A percentile compares a stretch with the other conserved stretches of the same genome.
Evolutionary conservation across 768 basidiomycete species (phyloP).

Genomic region (Mycena maculata): DNA sequence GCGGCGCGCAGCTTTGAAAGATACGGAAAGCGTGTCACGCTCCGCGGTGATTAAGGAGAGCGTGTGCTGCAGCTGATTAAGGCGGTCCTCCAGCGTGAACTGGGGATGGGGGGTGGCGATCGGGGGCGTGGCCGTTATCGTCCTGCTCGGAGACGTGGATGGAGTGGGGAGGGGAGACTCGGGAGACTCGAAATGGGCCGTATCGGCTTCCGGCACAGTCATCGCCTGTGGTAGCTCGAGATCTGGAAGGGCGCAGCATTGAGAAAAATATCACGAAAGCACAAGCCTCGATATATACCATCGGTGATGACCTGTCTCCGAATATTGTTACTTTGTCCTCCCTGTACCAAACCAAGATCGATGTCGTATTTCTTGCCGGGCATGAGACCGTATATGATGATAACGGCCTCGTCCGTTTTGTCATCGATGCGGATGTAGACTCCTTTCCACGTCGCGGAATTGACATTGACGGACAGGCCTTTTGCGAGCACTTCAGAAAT

Average conservation of each 20-base stretch:
- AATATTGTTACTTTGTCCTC: conserved; percentile 60
- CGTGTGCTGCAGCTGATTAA: conserved; percentile 72
- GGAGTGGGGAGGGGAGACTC: conserved; percentile 52
- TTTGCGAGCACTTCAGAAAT: conserved; percentile 77
- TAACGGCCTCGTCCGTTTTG: conserved; percentile 85
- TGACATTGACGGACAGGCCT: conserved; percentile 84
- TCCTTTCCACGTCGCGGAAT: conserved; percentile 81
- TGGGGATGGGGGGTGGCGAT: conserved; percentile 46
- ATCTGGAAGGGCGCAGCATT: conserved; percentile 15
- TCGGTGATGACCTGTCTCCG: conserved; percentile 78
- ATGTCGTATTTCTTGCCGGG: conserved; percentile 93
- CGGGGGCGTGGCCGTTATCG: conserved; percentile 43
- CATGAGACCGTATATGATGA: conserved; percentile 90
- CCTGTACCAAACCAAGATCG: conserved; percentile 79
- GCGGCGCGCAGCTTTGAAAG: conserved; percentile 81
- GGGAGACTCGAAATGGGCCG: conserved; percentile 46
- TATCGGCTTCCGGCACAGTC: conserved; percentile 47
- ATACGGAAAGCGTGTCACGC: conserved; percentile 71
- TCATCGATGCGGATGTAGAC: conserved; percentile 86
- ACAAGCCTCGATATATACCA: conserved; percentile 48
- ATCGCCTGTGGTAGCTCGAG: conserved; percentile 23
- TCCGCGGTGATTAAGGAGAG: conserved; percentile 74
- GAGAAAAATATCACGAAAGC: conserved; percentile 25
- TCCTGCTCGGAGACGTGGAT: conserved; percentile 53
- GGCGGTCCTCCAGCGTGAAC: conserved; percentile 74